Base-by-base conservation (phyloP, 2,329 filamentous ascomycete species). In the Colletotrichum sansevieriae region DNA sequence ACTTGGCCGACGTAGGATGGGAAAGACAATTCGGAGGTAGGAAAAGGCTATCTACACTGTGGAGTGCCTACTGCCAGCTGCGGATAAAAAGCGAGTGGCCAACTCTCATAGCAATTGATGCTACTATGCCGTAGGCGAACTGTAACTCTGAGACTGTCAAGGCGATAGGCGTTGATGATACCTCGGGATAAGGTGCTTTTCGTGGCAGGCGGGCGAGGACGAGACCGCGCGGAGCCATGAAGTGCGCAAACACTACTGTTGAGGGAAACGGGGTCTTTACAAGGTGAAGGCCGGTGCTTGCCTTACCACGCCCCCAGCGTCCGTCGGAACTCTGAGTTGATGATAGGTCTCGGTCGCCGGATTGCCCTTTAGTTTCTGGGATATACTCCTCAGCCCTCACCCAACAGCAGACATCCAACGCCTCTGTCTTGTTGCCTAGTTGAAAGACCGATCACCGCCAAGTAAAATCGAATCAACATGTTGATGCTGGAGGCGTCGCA, bases 221-320 rank as follows among this genome's bases (percentile, higher is more conserved):
- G 44, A 52, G 44, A 9, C 20, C 18, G 12, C 33, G 18, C 35
- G n/a, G 10, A 33, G 43, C 49, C 18, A 46, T 12, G 15, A 59
- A 43, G 35, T 29, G 35, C 51, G 43, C 37, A 52, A 64, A 58
- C 33, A 49, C 33, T 3, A 35, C 18, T 25, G 22, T 44, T 41
- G 52, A 58, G 52, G 43, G 60, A 64, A 52, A 52, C 44, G 29
- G 52, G 18, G 20, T 46, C 51, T 20, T 35, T 44, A 12, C 15
- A 43, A 41, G 33, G 25, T 25, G 29, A 44, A n/a, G 15, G 22
- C 13, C 22, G 47, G 29, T 13, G 39, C 39, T n/a, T 39, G 51
- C 60, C 64, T 44, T 43, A 44, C 51, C 51, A 56, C 37, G 47
- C 46, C 63, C 55, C 35, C 37, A 49, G 47, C 46, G 37, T 54